Evolutionary conservation across 2,329 filamentous ascomycete genomes (phyloP), one percentile per base, ranked within the genome.

Genomic region (Diaporthe nobilis): DNA sequence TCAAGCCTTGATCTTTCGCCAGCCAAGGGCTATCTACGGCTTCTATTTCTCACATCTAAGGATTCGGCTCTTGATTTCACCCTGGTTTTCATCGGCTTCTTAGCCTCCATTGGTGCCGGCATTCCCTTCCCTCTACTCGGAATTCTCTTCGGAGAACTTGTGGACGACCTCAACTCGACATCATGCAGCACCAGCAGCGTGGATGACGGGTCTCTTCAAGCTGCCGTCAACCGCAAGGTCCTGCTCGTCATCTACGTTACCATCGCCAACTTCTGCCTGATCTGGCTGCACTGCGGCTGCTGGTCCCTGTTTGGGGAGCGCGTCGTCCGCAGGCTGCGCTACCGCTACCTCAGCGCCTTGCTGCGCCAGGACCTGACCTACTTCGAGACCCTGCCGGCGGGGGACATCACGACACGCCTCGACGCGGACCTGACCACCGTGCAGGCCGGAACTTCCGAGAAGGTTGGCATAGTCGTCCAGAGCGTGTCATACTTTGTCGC

Each of bases 361-460:
- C 83, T 92, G 7, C 84, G 86, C 49, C 90, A 92, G 78, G 90
- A 92, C 71, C 86, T 89, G 4, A 86, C 89, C 1, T 92, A 87
- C 79, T 91, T 92, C 79, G 90, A 92, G 77, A 86, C 86, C 22
- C 82, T 91, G 3, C 87, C 89, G 55, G 85, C 90, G 1, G 90
- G 90, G 10, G 89, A 91, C 78, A 88, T 91, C 25, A 86, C 88
- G 2, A 88, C 89, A 28, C 86, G 90, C 31, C 85, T 93, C 31
- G 90, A 88, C 78, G 86, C 86, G 74, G 90, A 92, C 78, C 90
- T 92, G n/a, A 86, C 89, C 76, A 87, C 87, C 0, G 90, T 92
- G 73, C 90, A 90, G 72, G 86, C 87, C 4, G 91, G 91, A 20
- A 91, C 90, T 0, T 89, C 88, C 0, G 90, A 92, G 82, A 92